Evolutionary conservation across 148 eudicot genomes (phyloP).

Genomic region (Chenopodium suecicum): DNA sequence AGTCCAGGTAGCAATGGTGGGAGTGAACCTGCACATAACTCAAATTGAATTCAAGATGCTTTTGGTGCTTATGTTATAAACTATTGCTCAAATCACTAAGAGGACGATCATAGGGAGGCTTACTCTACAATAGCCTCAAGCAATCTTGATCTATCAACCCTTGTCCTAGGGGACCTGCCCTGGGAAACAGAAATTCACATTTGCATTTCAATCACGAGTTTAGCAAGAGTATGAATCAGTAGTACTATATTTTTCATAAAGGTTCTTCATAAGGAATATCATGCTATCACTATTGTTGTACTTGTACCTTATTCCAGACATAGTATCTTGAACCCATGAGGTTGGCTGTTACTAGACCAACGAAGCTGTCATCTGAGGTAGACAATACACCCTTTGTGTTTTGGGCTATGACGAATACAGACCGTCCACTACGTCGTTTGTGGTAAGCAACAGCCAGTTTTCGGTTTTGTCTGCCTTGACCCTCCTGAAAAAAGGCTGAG

Average conservation of each 20-base stretch:
- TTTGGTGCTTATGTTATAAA: not conserved
- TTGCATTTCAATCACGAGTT: not conserved
- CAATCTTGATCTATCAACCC: constrained; percentile 42
- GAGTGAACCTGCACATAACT: constrained; percentile 44
- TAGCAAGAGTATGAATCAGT: too few relatives aligned
- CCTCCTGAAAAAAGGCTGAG: constrained; percentile 51
- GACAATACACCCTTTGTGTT: constrained; percentile 52
- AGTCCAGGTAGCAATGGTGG: constrained; percentile 86
- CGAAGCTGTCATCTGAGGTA: constrained; percentile 59
- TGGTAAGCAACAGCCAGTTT: constrained; percentile 90
- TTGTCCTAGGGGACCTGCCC: constrained; percentile 36
- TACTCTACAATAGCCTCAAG: constrained; percentile 74
- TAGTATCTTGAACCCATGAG: constrained; percentile 79
- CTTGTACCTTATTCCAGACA: constrained; percentile 70
- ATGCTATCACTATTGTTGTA: not conserved
- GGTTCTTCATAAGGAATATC: not conserved
- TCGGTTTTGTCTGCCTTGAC: constrained; percentile 81
- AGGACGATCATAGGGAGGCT: constrained; percentile 16
- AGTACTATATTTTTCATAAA: not conserved
- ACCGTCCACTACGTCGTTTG: constrained; percentile 65
- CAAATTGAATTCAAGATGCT: not conserved
- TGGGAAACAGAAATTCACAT: constrained; percentile 23
- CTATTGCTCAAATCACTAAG: not conserved
- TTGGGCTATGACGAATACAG: constrained; percentile 66
- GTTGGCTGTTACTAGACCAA: constrained; percentile 71